A percentile compares a stretch with the other conserved stretches of the same genome.
phyloP scores from a whole-genome alignment of 345 rosid species.

The Gossypium turneri region DNA sequence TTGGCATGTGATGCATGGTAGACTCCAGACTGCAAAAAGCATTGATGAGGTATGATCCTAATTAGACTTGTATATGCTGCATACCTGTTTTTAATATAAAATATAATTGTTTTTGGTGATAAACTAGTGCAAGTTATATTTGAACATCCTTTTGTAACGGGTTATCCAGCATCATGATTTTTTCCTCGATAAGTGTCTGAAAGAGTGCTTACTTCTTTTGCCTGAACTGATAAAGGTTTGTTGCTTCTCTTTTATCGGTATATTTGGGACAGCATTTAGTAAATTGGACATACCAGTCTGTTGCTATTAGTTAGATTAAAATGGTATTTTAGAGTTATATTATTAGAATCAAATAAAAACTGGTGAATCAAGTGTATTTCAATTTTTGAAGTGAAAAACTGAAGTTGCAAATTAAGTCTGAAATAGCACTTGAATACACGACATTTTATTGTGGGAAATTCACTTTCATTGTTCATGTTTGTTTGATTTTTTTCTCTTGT shows the following conservation, averaged over 20 bases:
- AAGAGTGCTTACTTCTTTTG: slow-evolving; percentile 93
- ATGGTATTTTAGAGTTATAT: neutral
- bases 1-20: slow-evolving; percentile 84
- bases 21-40: slow-evolving; percentile 74
- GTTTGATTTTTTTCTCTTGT: slow-evolving; percentile 12
- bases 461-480: slow-evolving; percentile 5
- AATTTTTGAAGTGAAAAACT: neutral
- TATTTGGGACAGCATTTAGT: neutral
- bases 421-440: neutral
- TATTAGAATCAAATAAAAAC: neutral
- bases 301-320: neutral
- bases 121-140: neutral
- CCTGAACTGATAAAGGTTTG: slow-evolving; percentile 88
- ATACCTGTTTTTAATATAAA: neutral
- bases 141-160: slow-evolving; percentile 38
- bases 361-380: neutral
- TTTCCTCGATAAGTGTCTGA: slow-evolving; percentile 87
- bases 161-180: slow-evolving; percentile 81
- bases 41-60: slow-evolving; percentile 68
- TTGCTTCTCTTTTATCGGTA: slow-evolving; percentile 11
- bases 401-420: neutral
- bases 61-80: neutral
- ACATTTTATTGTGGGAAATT: neutral
- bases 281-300: neutral
- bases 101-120: neutral